These are phyloP conservation scores for Leishmania gerbilli DNA, from an alignment of 208 protist species.

Conservation along the genomic window DNA sequence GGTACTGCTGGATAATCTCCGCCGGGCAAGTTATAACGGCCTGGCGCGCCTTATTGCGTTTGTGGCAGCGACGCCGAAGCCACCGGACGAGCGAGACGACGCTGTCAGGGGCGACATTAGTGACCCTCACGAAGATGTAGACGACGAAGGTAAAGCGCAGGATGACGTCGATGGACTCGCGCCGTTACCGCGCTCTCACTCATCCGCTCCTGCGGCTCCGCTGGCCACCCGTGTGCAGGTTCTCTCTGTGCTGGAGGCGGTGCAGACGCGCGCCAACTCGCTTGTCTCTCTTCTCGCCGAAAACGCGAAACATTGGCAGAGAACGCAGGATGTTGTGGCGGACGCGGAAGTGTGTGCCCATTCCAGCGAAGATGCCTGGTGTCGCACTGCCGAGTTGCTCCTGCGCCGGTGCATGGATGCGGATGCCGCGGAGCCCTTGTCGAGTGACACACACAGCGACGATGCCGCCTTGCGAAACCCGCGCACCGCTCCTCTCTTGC, in stretches of 20 bases:
- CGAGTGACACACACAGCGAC: background rate
- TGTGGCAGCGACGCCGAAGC: background rate
- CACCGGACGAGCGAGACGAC: background rate
- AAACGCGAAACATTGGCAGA: conserved; percentile 58
- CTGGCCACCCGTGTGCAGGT: conserved; percentile 5
- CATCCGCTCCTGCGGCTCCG: background rate
- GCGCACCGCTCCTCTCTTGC: conserved; percentile 9
- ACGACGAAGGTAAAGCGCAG: background rate
- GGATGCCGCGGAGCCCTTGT: background rate
- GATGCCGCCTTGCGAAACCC: background rate
- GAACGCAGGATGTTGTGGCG: conserved; percentile 31
- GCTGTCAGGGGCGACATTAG: background rate
- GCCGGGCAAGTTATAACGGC: conserved; percentile 15
- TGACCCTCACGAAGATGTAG: background rate
- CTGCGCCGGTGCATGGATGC: conserved; percentile 7
- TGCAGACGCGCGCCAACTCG: conserved; percentile 36
- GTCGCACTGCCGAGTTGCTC: conserved; percentile 13
- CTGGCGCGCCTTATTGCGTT: conserved; percentile 8
- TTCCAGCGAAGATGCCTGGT: conserved; percentile 17
- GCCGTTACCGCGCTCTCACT: background rate
- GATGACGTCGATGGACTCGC: background rate
- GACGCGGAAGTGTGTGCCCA: conserved; percentile 11
- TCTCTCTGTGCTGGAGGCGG: conserved; percentile 25
- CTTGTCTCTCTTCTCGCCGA: conserved; percentile 48
- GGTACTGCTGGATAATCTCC: conserved; percentile 14